phyloP scores from a whole-genome alignment of 768 basidiomycete genomes.

The Calvatia gigantea region DNA sequence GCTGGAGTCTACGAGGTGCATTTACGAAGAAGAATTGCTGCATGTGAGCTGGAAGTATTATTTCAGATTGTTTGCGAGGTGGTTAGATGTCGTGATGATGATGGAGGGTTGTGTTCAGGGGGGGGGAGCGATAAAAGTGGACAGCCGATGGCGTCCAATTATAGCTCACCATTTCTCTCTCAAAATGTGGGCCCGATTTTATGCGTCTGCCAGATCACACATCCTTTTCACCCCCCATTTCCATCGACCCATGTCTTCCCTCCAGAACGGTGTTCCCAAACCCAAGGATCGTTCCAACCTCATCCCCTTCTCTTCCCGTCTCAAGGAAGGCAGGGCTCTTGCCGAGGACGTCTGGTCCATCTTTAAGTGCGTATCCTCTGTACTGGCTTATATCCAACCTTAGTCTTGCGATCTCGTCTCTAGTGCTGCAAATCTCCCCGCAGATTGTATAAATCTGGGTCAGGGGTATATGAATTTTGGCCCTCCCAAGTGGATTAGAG shows the following conservation, averaged over 20 bases:
- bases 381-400: slow-evolving; percentile 5
- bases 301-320: slow-evolving; percentile 68
- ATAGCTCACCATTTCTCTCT: slow-evolving; percentile 11
- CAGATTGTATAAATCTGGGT: slow-evolving; percentile 94
- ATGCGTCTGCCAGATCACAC: background rate
- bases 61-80: too few species aligned
- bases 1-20: too few species aligned
- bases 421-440: slow-evolving; percentile 83
- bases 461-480: slow-evolving; percentile 94
- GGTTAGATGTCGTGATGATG: background rate
- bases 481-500: slow-evolving; percentile 76
- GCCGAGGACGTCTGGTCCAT: slow-evolving; percentile 90
- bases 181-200: slow-evolving; percentile 1
- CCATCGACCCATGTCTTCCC: slow-evolving; percentile 18
- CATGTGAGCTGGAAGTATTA: too few species aligned
- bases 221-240: background rate
- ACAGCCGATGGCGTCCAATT: background rate
- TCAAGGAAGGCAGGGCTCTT: slow-evolving; percentile 72
- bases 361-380: slow-evolving; percentile 58
- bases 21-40: too few species aligned
- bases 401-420: slow-evolving; percentile 7
- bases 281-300: slow-evolving; percentile 44
- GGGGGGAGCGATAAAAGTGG: background rate
- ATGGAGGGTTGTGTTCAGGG: background rate
- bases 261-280: slow-evolving; percentile 14